Conservation (phyloP, 257 asterid genomes). For the Solanum sitiens region DNA sequence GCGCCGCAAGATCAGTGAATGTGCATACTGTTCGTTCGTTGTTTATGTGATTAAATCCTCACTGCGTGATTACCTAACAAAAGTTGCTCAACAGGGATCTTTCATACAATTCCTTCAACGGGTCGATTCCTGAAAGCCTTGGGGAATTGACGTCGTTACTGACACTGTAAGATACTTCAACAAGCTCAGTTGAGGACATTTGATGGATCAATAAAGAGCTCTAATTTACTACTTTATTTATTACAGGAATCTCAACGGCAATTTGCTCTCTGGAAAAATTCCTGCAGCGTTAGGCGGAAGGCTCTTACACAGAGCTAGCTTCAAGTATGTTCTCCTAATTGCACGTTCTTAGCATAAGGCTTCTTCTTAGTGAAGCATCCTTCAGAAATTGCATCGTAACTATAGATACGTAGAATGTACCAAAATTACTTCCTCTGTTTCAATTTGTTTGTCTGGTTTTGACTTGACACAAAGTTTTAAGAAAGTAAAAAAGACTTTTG, state of each 20-base stretch:
- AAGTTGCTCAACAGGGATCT: slow-evolving; percentile 63
- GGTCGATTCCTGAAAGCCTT: slow-evolving; percentile 86
- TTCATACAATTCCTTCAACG: slow-evolving; percentile 75
- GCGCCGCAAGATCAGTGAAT: neutral
- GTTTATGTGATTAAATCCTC: neutral
- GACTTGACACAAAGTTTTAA: neutral
- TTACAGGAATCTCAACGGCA: slow-evolving; percentile 76
- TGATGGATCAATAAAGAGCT: neutral
- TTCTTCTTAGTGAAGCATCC: neutral
- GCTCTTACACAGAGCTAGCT: slow-evolving; percentile 87
- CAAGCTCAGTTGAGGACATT: neutral
- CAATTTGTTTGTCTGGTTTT: neutral
- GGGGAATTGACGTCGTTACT: slow-evolving; percentile 61
- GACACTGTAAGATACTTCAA: slow-evolving; percentile 55
- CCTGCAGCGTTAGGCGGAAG: slow-evolving; percentile 87
- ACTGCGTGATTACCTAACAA: slow-evolving; percentile 6
- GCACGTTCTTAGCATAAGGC: neutral
- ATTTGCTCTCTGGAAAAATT: slow-evolving; percentile 79
- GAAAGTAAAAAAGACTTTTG: neutral
- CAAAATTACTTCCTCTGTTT: neutral
- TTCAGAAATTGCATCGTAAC: neutral
- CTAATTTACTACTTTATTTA: neutral
- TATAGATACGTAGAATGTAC: neutral
- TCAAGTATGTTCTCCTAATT: slow-evolving; percentile 23
- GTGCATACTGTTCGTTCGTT: neutral